Evolutionary conservation across 225 moss, liverwort and hornwort genomes (phyloP), one percentile per base, ranked within the genome.

Genomic region (Polytrichum commune): DNA sequence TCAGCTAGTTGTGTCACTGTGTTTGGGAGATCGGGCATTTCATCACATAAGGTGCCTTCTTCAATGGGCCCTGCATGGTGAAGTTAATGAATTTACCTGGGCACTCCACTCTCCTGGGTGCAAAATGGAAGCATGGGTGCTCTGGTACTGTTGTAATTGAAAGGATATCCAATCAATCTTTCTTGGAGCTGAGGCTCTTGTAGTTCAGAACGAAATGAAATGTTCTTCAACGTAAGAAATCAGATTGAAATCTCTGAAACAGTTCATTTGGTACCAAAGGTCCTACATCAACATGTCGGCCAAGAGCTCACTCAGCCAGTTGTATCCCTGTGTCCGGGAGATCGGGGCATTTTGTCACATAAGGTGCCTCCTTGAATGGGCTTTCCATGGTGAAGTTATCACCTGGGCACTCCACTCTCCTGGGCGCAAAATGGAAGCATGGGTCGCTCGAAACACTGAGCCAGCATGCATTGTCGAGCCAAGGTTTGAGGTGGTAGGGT

Each of bases 341-440:
- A 46, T 91, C 89, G 0, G 91, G 86, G 29, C 89, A 89, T 53
- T 74, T 65, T 54, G 55, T 65, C 26, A 91, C 61, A 54, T 84
- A 85, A 5, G 75, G 62, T 10, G 72, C 77, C 18, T 85, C 84
- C 13, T 66, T 29, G 6, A 55, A 69, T n/a, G 89, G 81, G n/a
- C 86, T 63, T 4, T 60, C 54, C 57, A 91, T 58, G 9, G 72
- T 78, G 63, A 89, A 86, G 73, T 74, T 73, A 27, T 74, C 75
- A n/a, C 46, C 32, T 19, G 71, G 29, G 61, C 89, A 91, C 0
- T 30, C 27, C 5, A 89, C 73, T 4, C 33, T 54, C 7, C 78
- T 78, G 4, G 91, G 89, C 27, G 86, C 83, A 29, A 91, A 91
- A 76, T 91, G 91, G 75, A 89, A 86, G 70, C 91, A 89, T 13